Evolutionary conservation across 345 rosid species (phyloP), one percentile per base, ranked within the genome.

Genomic region (Balakata baccata): DNA sequence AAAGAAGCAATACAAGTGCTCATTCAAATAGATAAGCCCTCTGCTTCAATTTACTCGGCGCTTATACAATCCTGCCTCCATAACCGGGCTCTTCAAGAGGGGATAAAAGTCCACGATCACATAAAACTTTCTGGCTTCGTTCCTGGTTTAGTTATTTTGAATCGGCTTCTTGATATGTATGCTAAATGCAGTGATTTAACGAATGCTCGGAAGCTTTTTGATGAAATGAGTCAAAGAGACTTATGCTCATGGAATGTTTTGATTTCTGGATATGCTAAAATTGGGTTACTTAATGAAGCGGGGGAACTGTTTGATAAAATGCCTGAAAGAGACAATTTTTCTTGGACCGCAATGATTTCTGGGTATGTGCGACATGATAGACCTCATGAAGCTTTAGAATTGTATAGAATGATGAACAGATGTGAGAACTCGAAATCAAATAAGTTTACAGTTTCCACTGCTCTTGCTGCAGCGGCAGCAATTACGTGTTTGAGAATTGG

Each of bases 311-410:
- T 94, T 39, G 93, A 94, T 82, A 85, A 86, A 85, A 94, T 94
- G 97, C 82, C 93, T 46, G 82, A 87, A 46, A 85, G 89, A 76
- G 97, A 92, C 76, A 84, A 89, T 62, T 94, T 92, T 74, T 92
- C 98, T 14, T 94, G 97, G 97, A 94, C 90, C 0, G 93, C 92
- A 0, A 90, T 94, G 89, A 87, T 94, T 70, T 89, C 91, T 0
- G 98, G 94, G 17, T 87, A 88, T 81, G 91, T 73, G 74, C 83
- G 88, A 57, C 84, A 79, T 37, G 75, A 83, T 78, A 81, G 47
- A 73, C 90, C 96, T 3, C 57, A 57, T 16, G 90, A 89, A 74
- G 96, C 89, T 38, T 81, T 92, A 51, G 71, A 75, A 47, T 37
- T 92, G 75, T 88, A 77, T 56, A 85, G 89, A 65, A 65, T 70